A percentile compares a stretch with the other conserved stretches of the same genome.
Conservation (phyloP, 2,329 filamentous ascomycete genomes). For the Exserohilum turcica region DNA sequence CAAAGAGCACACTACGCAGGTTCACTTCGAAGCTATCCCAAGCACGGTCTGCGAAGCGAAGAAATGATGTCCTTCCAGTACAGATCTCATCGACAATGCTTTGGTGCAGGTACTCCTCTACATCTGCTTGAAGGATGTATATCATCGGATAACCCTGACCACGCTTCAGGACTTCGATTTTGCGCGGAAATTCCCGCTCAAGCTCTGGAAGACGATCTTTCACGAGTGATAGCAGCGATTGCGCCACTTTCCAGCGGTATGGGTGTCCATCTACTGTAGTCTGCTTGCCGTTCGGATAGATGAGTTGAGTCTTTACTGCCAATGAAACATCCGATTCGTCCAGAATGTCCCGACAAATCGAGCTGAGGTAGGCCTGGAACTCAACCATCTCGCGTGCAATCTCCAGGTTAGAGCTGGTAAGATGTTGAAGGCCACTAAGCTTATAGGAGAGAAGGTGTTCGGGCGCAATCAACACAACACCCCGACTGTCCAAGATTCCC, state of each 20-base stretch:
- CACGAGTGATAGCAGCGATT: slow-evolving; percentile 58
- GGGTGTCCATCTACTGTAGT: slow-evolving; percentile 57
- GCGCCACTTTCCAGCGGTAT: slow-evolving; percentile 61
- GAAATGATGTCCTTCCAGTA: slow-evolving; percentile 30
- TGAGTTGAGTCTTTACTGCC: slow-evolving; percentile 61
- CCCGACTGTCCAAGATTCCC: slow-evolving; percentile 57
- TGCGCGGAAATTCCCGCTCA: slow-evolving; percentile 38
- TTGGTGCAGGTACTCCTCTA: slow-evolving; percentile 57
- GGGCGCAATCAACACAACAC: slow-evolving; percentile 65
- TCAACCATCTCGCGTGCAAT: slow-evolving; percentile 2
- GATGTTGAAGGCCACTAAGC: slow-evolving; percentile 62
- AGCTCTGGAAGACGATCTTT: slow-evolving; percentile 34
- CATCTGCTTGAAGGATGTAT: slow-evolving; percentile 62
- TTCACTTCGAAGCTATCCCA: slow-evolving; percentile 38
- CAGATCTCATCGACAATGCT: slow-evolving; percentile 13
- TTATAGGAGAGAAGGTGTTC: slow-evolving; percentile 69
- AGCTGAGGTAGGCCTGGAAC: slow-evolving; percentile 53
- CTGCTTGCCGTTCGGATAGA: slow-evolving; percentile 66
- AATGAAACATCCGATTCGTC: slow-evolving; percentile 71
- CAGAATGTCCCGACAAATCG: slow-evolving; percentile 59
- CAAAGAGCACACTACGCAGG: slow-evolving; percentile 52
- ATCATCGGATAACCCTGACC: slow-evolving; percentile 50
- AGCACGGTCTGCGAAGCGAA: slow-evolving; percentile 44
- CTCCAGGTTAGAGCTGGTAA: slow-evolving; percentile 38
- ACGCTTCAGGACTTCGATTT: slow-evolving; percentile 51